Percentiles rank a stretch among this genome's conserved stretches.
phyloP scores from a whole-genome alignment of 768 basidiomycete genomes.

The Amanita phalloides region DNA sequence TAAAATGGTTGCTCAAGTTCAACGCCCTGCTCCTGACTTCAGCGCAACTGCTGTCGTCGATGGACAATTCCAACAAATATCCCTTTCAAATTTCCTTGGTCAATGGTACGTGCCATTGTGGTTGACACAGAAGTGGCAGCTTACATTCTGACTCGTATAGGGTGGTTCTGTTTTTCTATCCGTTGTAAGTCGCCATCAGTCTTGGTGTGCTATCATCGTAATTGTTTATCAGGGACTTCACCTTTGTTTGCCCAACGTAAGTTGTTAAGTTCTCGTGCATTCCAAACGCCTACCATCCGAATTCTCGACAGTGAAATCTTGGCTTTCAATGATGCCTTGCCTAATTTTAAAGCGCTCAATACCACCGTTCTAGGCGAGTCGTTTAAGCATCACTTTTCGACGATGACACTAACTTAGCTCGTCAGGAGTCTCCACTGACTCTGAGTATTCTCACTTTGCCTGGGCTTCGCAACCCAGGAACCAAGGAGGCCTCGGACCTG shows the following conservation, averaged over 20 bases:
- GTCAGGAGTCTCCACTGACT: constrained; percentile 78
- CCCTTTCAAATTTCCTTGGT: constrained; percentile 63
- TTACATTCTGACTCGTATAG: constrained; percentile 25
- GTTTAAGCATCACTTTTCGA: neutral
- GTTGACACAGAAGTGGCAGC: neutral
- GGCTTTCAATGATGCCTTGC: constrained; percentile 84
- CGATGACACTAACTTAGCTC: neutral
- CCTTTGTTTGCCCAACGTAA: constrained; percentile 84
- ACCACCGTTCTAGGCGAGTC: constrained; percentile 65
- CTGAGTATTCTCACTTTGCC: constrained; percentile 78
- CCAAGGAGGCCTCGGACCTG: constrained; percentile 83
- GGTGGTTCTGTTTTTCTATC: constrained; percentile 94
- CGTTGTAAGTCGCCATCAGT: constrained; percentile 47
- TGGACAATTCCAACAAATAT: constrained; percentile 68
- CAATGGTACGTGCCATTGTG: constrained; percentile 52
- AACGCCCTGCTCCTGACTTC: constrained; percentile 82
- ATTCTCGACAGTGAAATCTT: constrained; percentile 55
- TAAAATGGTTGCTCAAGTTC: constrained; percentile 52
- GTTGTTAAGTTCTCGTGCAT: neutral
- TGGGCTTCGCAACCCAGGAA: constrained; percentile 78
- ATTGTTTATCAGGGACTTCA: constrained; percentile 53
- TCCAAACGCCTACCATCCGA: too few relatives aligned
- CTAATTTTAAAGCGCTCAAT: constrained; percentile 62
- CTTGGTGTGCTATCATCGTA: neutral
- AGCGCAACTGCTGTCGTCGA: constrained; percentile 64